Base-by-base conservation (phyloP, 225 moss, liverwort and hornwort genomes). In the Marchantia paleacea region DNA sequence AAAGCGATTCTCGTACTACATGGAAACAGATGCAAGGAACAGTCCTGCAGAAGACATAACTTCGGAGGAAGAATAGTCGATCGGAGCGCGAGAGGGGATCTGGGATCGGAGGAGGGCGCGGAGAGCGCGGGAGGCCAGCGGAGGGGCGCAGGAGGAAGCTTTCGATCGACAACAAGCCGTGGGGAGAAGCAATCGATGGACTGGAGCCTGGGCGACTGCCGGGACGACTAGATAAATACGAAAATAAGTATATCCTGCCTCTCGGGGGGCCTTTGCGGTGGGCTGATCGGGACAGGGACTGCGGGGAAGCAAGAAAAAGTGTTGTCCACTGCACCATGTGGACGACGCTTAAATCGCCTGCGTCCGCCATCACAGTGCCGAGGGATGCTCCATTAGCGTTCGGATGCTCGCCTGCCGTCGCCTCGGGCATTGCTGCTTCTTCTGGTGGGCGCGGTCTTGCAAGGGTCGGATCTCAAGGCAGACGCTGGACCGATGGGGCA, bases 311-410 rank as follows among this genome's bases (percentile, higher is more conserved):
- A 8, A 63, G 30, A 20, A 66, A 70, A 22, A 69, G 69, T 69
- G 79, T 55, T 48, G 57, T 47, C 79, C 79, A 70, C 79, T 70
- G 79, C 79, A 70, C 79, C 69, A 79, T 79, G 79, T 70, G 69
- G 79, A 70, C 69, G 69, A 79, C 69, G 79, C 79, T 30, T 49
- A 55, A 57, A 79, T 79, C 69, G 31, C 54, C 57, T 55, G 79
- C 69, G 53, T 51, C 79, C 79, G 79, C 69, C 53, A 58, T 54
- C 69, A 70, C 39, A 13, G 66, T 66, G 12, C 12, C 60, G 31
- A 62, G 60, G 48, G 76, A 31, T 76, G 62, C 63, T 48, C 50
- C 78, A 52, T 26, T 65, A 50, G 39, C 7, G 47, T 51, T 51
- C 49, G 65, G 65, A 65, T 39, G 69, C 69, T 55, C 31, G 20